Base-by-base conservation (phyloP, 106 monocot genomes). In the Ottelia alismoides region DNA sequence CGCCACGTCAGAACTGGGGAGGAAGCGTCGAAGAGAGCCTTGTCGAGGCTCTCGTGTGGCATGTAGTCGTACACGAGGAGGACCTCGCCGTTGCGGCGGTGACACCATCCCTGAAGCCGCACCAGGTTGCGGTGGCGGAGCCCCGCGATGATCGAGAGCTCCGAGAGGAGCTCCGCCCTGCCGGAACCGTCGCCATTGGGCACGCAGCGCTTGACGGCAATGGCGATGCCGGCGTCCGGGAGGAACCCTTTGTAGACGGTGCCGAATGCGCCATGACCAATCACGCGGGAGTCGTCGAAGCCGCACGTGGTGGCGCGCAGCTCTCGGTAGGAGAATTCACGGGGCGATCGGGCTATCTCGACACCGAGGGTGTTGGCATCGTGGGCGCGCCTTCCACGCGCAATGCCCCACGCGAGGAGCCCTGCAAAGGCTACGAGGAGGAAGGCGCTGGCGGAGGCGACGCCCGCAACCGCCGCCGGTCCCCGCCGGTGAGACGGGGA, bases 221-320 rank as follows among this genome's bases (percentile, higher is more conserved):
- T 66, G 30, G 82, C 70, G 0, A 85, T 89, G 9, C 96, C 85
- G 27, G 78, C 85, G 53, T 76, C 89, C 3, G 73, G 76, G 44
- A 85, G 48, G 54, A 96, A 82, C 11, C 96, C 96, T 40, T 96
- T 96, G 82, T 96, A 96, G 19, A 96, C 96, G 0, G 85, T 89
- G 7, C 96, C 96, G 59, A 96, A 85, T 2, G 96, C 96, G 20
- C 96, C 96, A 35, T 85, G 78, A 17, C 96, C 96, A 28, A 96
- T 96, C 50, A 96, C 72, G 23, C 85, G 51, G 2, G 71, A 50
- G 21, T 65, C 51, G 69, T 85, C 79, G 69, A 96, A 96, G 24
- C 61, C 56, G 1, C 72, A 31, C 12, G 96, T 96, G 5, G 96
- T 82, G 2, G 50, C 28, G 57, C 62, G 71, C 11, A 96, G 81